These are phyloP conservation scores for Strobilomyces echinocephalus DNA, from an alignment of 768 basidiomycete genomes.

Conservation along the genomic window DNA sequence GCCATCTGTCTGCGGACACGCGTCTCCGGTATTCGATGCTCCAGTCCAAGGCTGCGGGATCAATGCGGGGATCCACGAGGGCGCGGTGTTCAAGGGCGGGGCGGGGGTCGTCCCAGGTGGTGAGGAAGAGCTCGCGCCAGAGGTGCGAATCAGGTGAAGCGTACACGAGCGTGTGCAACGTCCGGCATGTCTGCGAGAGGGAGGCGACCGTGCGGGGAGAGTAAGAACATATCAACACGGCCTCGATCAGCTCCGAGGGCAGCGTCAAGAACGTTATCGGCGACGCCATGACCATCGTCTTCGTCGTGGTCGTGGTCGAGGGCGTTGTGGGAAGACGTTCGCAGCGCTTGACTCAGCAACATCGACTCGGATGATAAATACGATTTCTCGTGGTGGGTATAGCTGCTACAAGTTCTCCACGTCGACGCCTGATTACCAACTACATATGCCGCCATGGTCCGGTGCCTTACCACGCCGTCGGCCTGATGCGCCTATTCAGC, in stretches of 20 bases:
- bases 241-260: slow-evolving; percentile 41
- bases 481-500: slow-evolving; percentile 2
- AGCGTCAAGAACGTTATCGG: slow-evolving; percentile 14
- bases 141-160: slow-evolving; percentile 33
- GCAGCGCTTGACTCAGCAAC: background rate
- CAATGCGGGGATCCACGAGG: slow-evolving; percentile 22
- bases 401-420: background rate
- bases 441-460: background rate
- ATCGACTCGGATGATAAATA: background rate
- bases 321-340: background rate
- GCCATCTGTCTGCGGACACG: slow-evolving; percentile 17
- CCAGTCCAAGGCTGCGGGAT: slow-evolving; percentile 20
- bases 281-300: background rate
- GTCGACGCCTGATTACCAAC: background rate
- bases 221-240: slow-evolving; percentile 28
- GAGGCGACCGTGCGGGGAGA: slow-evolving; percentile 33
- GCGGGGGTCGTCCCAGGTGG: slow-evolving; percentile 48
- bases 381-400: background rate
- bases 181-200: slow-evolving; percentile 34
- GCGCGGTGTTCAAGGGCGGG: slow-evolving; percentile 26
- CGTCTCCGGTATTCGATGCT: slow-evolving; percentile 23
- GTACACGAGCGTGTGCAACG: slow-evolving; percentile 35
- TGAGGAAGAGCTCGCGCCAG: slow-evolving; percentile 47
- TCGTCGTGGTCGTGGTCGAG: background rate
- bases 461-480: slow-evolving; percentile 6